These are phyloP conservation scores for Cercospora citrullina DNA, from an alignment of 2,329 filamentous ascomycete species.

Conservation along the genomic window DNA sequence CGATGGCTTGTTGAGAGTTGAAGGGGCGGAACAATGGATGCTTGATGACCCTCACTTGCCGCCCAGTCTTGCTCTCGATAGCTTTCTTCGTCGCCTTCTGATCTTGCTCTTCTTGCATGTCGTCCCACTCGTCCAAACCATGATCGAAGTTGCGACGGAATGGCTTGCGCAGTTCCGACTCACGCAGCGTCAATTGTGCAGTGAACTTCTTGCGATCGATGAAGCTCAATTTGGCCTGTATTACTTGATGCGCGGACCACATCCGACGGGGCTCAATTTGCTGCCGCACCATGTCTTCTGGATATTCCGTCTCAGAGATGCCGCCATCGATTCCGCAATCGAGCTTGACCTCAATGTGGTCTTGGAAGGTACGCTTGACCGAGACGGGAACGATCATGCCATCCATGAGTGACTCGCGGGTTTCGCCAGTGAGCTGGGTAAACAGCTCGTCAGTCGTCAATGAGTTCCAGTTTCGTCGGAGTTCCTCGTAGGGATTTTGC, in stretches of 20 bases:
- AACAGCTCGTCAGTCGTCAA: constrained; percentile 79
- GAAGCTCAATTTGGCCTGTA: constrained; percentile 83
- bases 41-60: constrained; percentile 92
- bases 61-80: constrained; percentile 77
- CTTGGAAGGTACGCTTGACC: constrained; percentile 83
- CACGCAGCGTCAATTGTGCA: constrained; percentile 79
- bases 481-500: constrained; percentile 89
- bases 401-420: constrained; percentile 74
- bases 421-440: constrained; percentile 96
- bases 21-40: constrained; percentile 94
- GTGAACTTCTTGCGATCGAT: constrained; percentile 84
- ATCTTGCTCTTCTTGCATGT: constrained; percentile 65
- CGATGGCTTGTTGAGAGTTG: constrained; percentile 88
- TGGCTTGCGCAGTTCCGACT: constrained; percentile 74
- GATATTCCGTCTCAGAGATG: constrained; percentile 79
- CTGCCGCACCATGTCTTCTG: constrained; percentile 62
- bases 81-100: constrained; percentile 73
- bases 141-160: constrained; percentile 70
- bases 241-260: constrained; percentile 77
- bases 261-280: constrained; percentile 58
- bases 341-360: constrained; percentile 89
- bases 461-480: constrained; percentile 74
- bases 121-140: constrained; percentile 73
- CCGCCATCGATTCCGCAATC: constrained; percentile 93
- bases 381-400: constrained; percentile 92